phyloP scores from a whole-genome alignment of 371 early-diverging fungal genomes.

The Phascolomyces articulosus region DNA sequence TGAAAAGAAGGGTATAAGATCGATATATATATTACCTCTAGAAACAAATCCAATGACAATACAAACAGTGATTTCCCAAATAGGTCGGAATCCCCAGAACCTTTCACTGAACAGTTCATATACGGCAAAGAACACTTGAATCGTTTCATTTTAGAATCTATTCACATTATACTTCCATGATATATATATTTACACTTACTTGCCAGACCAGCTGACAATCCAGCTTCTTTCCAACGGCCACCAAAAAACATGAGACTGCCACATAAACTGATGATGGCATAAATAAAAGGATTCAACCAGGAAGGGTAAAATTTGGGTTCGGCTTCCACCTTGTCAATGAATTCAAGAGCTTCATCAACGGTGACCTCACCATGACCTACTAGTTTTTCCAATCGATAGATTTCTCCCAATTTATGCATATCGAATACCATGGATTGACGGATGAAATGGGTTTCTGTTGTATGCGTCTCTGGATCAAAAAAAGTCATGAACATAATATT shows the following conservation, averaged over 20 bases:
- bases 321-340: conserved; percentile 44
- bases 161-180: no score
- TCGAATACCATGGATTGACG: conserved; percentile 62
- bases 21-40: conserved; percentile 27
- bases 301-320: conserved; percentile 49
- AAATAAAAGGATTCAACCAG: conserved; percentile 56
- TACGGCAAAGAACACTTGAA: conserved; percentile 40
- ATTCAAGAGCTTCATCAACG: conserved; percentile 59
- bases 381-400: conserved; percentile 59
- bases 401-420: conserved; percentile 66
- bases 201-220: conserved; percentile 43
- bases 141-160: no score
- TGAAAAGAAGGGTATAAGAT: no score
- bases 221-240: conserved; percentile 47
- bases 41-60: conserved; percentile 71
- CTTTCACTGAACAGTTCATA: conserved; percentile 45
- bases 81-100: conserved; percentile 45
- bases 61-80: conserved; percentile 74
- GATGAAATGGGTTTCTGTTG: conserved; percentile 79
- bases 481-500: conserved; percentile 76
- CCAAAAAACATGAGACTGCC: conserved; percentile 53
- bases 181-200: conserved; percentile 30
- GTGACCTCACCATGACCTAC: conserved; percentile 51
- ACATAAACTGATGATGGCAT: conserved; percentile 51
- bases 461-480: conserved; percentile 71